Conservation (phyloP, 176 grass and related monocot genomes). For the Bonia amplexicaulis region DNA sequence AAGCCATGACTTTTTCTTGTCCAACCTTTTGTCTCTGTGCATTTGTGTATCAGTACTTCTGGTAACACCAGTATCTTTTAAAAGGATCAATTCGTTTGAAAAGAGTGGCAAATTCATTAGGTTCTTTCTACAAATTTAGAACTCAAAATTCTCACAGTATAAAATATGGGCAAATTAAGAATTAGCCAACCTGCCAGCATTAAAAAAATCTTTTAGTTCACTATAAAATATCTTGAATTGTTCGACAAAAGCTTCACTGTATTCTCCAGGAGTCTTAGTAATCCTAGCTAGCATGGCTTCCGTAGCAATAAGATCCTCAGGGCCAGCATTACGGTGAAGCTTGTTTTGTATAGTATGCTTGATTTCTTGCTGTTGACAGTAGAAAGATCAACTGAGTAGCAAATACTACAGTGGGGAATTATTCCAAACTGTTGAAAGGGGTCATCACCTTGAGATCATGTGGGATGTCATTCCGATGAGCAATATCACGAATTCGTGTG, state of each 20-base stretch:
- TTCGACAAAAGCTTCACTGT: conserved; percentile 70
- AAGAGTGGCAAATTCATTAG: conserved; percentile 6
- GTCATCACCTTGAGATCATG: conserved; percentile 84
- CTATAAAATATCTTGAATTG: conserved; percentile 90
- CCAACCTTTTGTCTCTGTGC: conserved; percentile 10
- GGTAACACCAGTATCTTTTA: neutral
- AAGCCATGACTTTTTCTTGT: neutral
- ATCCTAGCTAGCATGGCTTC: conserved; percentile 94
- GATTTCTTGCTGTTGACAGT: conserved; percentile 85
- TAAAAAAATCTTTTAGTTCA: conserved; percentile 96
- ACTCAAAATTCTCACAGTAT: neutral
- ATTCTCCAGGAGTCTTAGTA: conserved; percentile 71
- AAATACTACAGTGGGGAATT: conserved; percentile 17
- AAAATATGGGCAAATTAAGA: conserved; percentile 10
- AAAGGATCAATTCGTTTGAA: neutral
- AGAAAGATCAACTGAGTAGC: conserved; percentile 24
- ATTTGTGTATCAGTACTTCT: neutral
- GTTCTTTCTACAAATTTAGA: conserved; percentile 8
- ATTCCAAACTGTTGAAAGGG: conserved; percentile 2
- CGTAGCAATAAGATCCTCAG: conserved; percentile 97
- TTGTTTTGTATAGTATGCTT: conserved; percentile 99
- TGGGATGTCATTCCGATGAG: conserved; percentile 91
- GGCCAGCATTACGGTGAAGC: conserved; percentile 94
- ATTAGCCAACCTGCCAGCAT: conserved; percentile 82
- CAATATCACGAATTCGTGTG: conserved; percentile 96